A percentile compares a stretch with the other conserved stretches of the same genome.
Conservation (phyloP, 768 basidiomycete genomes). For the Amanita polypyramis region DNA sequence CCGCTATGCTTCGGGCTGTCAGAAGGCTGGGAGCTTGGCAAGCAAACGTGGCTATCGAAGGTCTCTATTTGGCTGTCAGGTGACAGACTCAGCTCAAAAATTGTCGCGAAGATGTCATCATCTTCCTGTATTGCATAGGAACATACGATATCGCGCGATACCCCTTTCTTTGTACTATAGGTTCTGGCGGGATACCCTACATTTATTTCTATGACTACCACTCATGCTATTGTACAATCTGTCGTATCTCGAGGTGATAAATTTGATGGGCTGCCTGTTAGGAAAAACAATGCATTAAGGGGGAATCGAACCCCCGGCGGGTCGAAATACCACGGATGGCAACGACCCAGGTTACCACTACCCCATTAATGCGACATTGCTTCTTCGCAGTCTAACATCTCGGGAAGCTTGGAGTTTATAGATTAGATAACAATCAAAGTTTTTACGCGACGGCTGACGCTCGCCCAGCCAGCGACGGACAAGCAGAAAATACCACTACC, state of each 20-base stretch:
- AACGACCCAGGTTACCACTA: conserved; percentile 62
- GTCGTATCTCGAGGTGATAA: not conserved
- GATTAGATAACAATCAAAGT: not conserved
- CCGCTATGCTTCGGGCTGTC: conserved; percentile 53
- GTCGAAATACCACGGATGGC: conserved; percentile 42
- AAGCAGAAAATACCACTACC: too few species aligned
- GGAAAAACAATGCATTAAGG: conserved; percentile 48
- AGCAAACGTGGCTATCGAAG: conserved; percentile 74
- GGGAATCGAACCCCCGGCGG: conserved; percentile 87
- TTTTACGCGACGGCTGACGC: too few species aligned
- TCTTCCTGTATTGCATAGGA: too few species aligned
- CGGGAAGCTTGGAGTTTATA: too few species aligned
- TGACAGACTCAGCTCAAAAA: conserved; percentile 9
- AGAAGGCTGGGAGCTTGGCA: conserved; percentile 71
- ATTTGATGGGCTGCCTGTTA: not conserved
- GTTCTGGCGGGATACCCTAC: too few species aligned
- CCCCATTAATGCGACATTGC: conserved; percentile 58
- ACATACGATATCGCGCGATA: too few species aligned
- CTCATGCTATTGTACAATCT: too few species aligned
- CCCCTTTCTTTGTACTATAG: too few species aligned
- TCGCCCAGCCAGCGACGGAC: too few species aligned
- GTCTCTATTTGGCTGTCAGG: conserved; percentile 37
- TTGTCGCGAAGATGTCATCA: not conserved
- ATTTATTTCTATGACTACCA: too few species aligned
- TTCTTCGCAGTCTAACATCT: too few species aligned